Evolutionary conservation across 768 basidiomycete species (phyloP).

Genomic region (Amyloporia xantha): DNA sequence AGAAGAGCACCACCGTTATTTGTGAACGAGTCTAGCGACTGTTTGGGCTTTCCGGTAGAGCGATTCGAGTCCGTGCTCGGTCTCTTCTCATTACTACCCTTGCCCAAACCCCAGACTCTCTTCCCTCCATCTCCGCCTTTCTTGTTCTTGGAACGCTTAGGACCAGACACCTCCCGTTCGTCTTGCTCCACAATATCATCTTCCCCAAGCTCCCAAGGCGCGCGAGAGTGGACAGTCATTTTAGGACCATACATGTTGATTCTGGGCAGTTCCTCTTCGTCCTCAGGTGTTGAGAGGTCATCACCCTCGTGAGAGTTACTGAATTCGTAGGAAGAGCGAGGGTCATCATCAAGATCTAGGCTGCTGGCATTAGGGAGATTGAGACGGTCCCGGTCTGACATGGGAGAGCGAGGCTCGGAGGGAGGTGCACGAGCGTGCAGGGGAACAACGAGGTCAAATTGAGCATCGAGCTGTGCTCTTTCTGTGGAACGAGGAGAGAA

Average conservation of each 20-base stretch:
- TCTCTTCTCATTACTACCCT: constrained; percentile 35
- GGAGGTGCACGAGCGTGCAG: constrained; percentile 16
- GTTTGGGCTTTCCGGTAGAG: constrained; percentile 43
- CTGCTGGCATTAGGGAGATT: constrained; percentile 45
- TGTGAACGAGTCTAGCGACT: constrained; percentile 52
- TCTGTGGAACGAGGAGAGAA: constrained; percentile 45
- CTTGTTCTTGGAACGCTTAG: constrained; percentile 24
- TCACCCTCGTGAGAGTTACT: constrained; percentile 12
- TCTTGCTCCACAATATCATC: constrained; percentile 39
- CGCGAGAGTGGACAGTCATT: constrained; percentile 74
- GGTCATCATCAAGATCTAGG: constrained; percentile 47
- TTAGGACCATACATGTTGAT: constrained; percentile 78
- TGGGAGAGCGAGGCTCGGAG: constrained; percentile 21
- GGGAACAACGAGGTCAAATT: constrained; percentile 24
- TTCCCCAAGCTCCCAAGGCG: constrained; percentile 74
- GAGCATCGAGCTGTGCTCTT: constrained; percentile 23
- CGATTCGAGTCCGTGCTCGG: constrained; percentile 62
- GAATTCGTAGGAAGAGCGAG: constrained; percentile 18
- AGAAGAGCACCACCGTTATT: constrained; percentile 50
- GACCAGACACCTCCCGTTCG: constrained; percentile 24
- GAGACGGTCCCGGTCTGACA: constrained; percentile 32
- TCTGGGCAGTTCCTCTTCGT: constrained; percentile 41
- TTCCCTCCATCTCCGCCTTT: constrained; percentile 33
- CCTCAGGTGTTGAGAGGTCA: constrained; percentile 21
- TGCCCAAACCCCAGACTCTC: constrained; percentile 39